phyloP scores from a whole-genome alignment of 306 rosid species.

The Lathyrus oleraceus region DNA sequence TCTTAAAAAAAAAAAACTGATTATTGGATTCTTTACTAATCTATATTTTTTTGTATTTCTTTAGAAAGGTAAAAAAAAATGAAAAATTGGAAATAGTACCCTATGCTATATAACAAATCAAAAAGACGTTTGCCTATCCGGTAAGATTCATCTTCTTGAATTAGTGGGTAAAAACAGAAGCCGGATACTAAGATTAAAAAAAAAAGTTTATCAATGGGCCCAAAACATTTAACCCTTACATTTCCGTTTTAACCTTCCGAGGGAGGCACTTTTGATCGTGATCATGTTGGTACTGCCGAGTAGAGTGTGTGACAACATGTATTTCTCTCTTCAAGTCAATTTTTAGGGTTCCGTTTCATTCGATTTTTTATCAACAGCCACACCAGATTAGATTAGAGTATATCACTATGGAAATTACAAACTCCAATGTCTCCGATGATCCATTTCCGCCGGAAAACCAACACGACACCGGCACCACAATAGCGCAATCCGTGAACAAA shows the following conservation, averaged over 20 bases:
- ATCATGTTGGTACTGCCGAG: not conserved
- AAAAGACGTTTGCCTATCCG: too few relatives aligned
- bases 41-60: too few relatives aligned
- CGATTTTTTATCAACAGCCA: not conserved
- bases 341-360: constrained; percentile 26
- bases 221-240: not conserved
- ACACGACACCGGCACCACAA: constrained; percentile 1
- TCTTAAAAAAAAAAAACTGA: too few relatives aligned
- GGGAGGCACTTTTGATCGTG: not conserved
- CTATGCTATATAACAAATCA: too few relatives aligned
- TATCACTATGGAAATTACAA: not conserved
- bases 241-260: not conserved
- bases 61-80: too few relatives aligned
- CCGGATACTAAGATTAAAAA: too few relatives aligned
- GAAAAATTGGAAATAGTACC: too few relatives aligned
- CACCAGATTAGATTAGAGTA: not conserved
- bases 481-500: constrained; percentile 40
- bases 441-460: constrained; percentile 4
- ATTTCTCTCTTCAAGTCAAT: not conserved
- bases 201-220: too few relatives aligned
- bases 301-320: not conserved
- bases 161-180: too few relatives aligned
- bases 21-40: too few relatives aligned
- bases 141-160: too few relatives aligned
- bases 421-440: not conserved